A percentile compares a stretch with the other conserved stretches of the same genome.
These are phyloP conservation scores for Exophiala sp. DNA, from an alignment of 2,329 filamentous ascomycete species.

Conservation along the genomic window DNA sequence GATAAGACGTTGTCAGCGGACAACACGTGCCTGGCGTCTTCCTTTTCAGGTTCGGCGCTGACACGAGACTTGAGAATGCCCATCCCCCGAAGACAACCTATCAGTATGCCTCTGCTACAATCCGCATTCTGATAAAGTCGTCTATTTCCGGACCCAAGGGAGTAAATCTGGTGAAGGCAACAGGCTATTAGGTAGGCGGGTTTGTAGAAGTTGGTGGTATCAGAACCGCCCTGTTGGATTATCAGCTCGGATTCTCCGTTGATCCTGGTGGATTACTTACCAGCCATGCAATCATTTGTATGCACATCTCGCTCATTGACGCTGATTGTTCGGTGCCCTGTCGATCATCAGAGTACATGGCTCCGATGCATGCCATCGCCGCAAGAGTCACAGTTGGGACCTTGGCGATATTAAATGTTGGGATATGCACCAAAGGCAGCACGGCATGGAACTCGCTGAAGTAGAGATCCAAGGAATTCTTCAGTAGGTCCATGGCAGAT, in stretches of 20 bases:
- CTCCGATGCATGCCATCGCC: slow-evolving; percentile 23
- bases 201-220: slow-evolving; percentile 20
- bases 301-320: slow-evolving; percentile 21
- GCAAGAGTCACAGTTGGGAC: slow-evolving; percentile 19
- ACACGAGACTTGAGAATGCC: slow-evolving; percentile 18
- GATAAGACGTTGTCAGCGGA: slow-evolving; percentile 2
- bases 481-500: slow-evolving; percentile 18
- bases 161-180: slow-evolving; percentile 20
- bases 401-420: slow-evolving; percentile 18
- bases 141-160: slow-evolving; percentile 20
- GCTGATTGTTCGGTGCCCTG: slow-evolving; percentile 20
- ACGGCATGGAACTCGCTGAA: slow-evolving; percentile 20
- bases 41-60: slow-evolving; percentile 17
- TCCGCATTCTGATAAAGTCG: slow-evolving; percentile 21
- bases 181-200: slow-evolving; percentile 13
- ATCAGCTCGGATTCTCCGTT: neutral
- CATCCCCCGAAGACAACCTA: slow-evolving; percentile 22
- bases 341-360: slow-evolving; percentile 21
- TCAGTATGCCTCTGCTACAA: slow-evolving; percentile 17
- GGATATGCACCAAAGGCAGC: slow-evolving; percentile 18
- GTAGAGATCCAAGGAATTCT: slow-evolving; percentile 20
- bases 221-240: slow-evolving; percentile 11
- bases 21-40: slow-evolving; percentile 8
- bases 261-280: neutral
- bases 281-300: slow-evolving; percentile 21